phyloP scores from a whole-genome alignment of 177 flowering plant genomes.

The Vitis hybrid region DNA sequence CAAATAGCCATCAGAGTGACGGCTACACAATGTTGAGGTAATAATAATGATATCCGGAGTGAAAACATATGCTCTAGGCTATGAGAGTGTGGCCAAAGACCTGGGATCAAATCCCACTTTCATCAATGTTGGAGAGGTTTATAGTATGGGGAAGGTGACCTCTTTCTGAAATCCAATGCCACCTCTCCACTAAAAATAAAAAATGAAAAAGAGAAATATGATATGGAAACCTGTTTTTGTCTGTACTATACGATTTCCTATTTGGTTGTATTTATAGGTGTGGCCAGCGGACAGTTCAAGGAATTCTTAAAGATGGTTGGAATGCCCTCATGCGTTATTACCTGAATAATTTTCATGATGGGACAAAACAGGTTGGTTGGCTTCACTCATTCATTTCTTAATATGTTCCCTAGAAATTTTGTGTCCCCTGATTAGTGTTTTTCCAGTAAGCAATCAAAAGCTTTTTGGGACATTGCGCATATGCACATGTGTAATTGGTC shows the following conservation, averaged over 20 bases:
- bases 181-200: too few relatives aligned
- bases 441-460: too few relatives aligned
- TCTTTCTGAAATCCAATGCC: too few relatives aligned
- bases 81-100: too few relatives aligned
- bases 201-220: background rate
- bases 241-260: background rate
- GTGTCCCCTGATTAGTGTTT: background rate
- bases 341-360: constrained; percentile 85
- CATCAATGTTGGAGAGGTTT: too few relatives aligned
- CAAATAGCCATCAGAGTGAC: background rate
- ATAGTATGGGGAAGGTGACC: too few relatives aligned
- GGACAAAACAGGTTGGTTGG: constrained; percentile 75
- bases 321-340: constrained; percentile 90
- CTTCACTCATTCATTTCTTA: background rate
- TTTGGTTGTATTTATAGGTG: constrained; percentile 38
- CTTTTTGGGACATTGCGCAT: background rate
- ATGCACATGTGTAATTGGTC: too few relatives aligned
- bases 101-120: too few relatives aligned
- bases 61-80: too few relatives aligned
- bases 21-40: background rate
- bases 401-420: too few relatives aligned
- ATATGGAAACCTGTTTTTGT: background rate
- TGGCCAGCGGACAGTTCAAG: constrained; percentile 77
- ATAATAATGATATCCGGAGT: too few relatives aligned
- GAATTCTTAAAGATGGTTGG: constrained; percentile 74